Evolutionary conservation across 2,329 filamentous ascomycete genomes (phyloP), one percentile per base, ranked within the genome.

Genomic region (Pseudocercospora vitis): DNA sequence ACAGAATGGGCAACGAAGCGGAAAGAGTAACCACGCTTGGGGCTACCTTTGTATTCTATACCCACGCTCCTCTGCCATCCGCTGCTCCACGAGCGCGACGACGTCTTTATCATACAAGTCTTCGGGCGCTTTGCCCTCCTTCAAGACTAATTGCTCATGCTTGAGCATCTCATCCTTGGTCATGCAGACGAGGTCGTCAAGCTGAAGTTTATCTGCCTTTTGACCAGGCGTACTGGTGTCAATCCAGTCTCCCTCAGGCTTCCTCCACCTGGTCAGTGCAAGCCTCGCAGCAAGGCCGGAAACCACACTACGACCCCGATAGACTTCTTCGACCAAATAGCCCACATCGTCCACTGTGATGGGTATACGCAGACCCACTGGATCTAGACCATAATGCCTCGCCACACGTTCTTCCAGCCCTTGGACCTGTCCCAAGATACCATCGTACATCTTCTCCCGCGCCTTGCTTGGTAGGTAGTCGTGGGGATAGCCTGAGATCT

Each of bases 401-500:
- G 86, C 84, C 1, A 94, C 70, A 53, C 88, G 86, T 68, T 95
- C 91, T 68, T 96, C 89, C 11, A 82, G 78, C 23, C 84, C 85
- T 68, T 96, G 90, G 1, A 97, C 73, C 16, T 81, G 79, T 0
- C 84, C 84, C 2, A 94, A 75, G 26, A 96, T 87, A 31, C 85
- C 84, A 53, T 96, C 91, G 71, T 96, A 96, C 80, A 96, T 85
- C 74, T 95, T 96, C 44, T 95, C 90, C 12, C 92, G 80, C 7
- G 84, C 84, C 71, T 96, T 96, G 48, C 83, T 84, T 0, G 86
- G 83, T 0, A 89, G 75, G 68, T 94, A 95, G 59, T 95, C 91
- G 44, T 87, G 82, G 0, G 94, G 94, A 65, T 99, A 99, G 6
- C 85, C 88, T 60, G 80, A 73, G 42, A 97, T 82, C 53, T 84